phyloP scores from a whole-genome alignment of 192 early-diverging fungal species.

The Coemansia umbellata region DNA sequence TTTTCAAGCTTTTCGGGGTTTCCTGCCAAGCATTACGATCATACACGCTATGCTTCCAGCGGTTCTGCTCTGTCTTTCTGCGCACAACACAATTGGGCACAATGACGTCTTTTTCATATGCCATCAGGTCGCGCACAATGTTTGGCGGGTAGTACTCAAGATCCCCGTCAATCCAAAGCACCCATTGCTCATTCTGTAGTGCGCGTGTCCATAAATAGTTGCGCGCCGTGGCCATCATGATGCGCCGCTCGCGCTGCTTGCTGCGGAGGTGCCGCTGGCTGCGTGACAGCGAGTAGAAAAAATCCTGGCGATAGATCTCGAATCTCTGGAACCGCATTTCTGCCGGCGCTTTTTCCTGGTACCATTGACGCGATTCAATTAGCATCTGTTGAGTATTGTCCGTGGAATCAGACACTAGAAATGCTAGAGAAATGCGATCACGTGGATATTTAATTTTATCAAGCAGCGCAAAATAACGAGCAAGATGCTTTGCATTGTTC shows the following conservation, averaged over 20 bases:
- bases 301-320: constrained; percentile 60
- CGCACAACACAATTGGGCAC: constrained; percentile 59
- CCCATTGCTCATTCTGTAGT: constrained; percentile 61
- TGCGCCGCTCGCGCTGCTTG: constrained; percentile 57
- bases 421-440: constrained; percentile 60
- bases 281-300: constrained; percentile 47
- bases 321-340: constrained; percentile 56
- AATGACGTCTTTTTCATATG: constrained; percentile 63
- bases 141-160: constrained; percentile 63
- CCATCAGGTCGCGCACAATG: constrained; percentile 58
- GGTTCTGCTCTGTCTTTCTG: constrained; percentile 35
- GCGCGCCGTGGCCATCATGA: constrained; percentile 59
- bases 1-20: constrained; percentile 52
- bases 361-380: constrained; percentile 35
- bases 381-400: constrained; percentile 59
- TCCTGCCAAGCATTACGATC: constrained; percentile 72
- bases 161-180: constrained; percentile 72
- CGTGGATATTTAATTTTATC: constrained; percentile 58
- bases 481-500: constrained; percentile 56
- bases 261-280: constrained; percentile 57
- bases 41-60: constrained; percentile 55
- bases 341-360: constrained; percentile 37
- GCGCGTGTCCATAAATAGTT: constrained; percentile 60
- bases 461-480: constrained; percentile 58
- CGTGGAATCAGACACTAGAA: constrained; percentile 60